Percentiles rank a stretch among this genome's conserved stretches.
Evolutionary conservation across 2,329 filamentous ascomycete genomes (phyloP).

Genomic region (Didymella keratinophila): DNA sequence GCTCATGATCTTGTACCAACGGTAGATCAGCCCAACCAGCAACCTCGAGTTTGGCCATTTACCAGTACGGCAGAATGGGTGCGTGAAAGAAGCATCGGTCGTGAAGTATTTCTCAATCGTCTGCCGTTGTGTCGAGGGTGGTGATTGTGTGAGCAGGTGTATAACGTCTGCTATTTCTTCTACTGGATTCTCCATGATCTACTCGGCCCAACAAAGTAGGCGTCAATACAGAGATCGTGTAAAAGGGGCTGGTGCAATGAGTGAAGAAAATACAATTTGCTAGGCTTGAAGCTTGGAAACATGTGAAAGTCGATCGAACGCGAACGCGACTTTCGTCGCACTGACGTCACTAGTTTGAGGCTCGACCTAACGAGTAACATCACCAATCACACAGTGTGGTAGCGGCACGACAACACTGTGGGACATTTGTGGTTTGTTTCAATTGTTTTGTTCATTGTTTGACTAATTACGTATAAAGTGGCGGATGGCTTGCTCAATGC

Average conservation of each 20-base stretch:
- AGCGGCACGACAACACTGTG: background rate
- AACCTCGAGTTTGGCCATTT: constrained; percentile 69
- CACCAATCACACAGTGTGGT: background rate
- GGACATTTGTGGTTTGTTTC: background rate
- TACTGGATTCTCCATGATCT: constrained; percentile 40
- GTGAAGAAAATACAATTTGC: background rate
- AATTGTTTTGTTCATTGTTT: constrained; percentile 21
- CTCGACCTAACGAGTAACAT: background rate
- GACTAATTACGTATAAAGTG: constrained; percentile 6
- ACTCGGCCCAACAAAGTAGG: background rate
- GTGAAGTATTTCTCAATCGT: constrained; percentile 78
- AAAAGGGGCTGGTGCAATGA: background rate
- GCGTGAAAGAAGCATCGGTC: constrained; percentile 73
- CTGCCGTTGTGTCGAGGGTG: constrained; percentile 69
- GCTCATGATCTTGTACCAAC: constrained; percentile 79
- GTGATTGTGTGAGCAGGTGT: constrained; percentile 71
- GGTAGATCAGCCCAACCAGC: constrained; percentile 73
- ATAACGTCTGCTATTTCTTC: constrained; percentile 73
- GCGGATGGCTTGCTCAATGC: background rate
- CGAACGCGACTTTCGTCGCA: background rate
- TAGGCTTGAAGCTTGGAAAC: background rate
- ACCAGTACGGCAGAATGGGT: constrained; percentile 78
- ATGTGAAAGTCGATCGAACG: background rate
- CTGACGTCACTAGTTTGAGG: background rate
- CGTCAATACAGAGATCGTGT: background rate